These are phyloP conservation scores for Lenzites betulinus DNA, from an alignment of 768 basidiomycete species.

Conservation along the genomic window DNA sequence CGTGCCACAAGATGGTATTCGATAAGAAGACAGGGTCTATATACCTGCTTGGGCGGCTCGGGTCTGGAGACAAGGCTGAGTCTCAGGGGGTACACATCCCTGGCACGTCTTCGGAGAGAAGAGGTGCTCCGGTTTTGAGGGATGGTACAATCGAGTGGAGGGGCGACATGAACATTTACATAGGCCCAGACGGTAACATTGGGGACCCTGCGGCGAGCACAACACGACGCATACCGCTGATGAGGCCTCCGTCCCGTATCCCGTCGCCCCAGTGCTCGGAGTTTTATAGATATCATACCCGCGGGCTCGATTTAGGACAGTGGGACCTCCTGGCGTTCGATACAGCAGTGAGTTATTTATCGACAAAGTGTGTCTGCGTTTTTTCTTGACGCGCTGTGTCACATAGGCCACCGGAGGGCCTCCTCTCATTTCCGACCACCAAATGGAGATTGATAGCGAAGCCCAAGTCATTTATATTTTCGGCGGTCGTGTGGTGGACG, in stretches of 20 bases:
- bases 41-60: constrained; percentile 71
- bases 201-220: neutral
- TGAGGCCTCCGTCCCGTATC: neutral
- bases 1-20: constrained; percentile 84
- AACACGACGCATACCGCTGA: neutral
- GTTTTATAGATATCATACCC: constrained; percentile 75
- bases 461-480: constrained; percentile 73
- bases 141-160: neutral
- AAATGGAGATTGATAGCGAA: constrained; percentile 76
- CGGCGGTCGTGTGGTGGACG: constrained; percentile 73
- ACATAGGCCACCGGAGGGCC: constrained; percentile 65
- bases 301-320: constrained; percentile 59
- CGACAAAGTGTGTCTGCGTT: neutral
- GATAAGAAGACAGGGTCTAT: constrained; percentile 70
- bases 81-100: neutral
- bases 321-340: constrained; percentile 75
- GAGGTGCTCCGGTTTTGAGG: neutral
- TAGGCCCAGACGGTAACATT: neutral
- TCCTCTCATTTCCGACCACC: constrained; percentile 76
- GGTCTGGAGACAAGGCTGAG: constrained; percentile 48
- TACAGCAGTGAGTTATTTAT: constrained; percentile 53
- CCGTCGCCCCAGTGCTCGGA: constrained; percentile 53
- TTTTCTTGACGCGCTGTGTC: neutral
- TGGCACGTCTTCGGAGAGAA: neutral
- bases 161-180: no score